Evolutionary conservation across 805 yeast species (phyloP), one percentile per base, ranked within the genome.

Genomic region (Ogataea wickerhamii): DNA sequence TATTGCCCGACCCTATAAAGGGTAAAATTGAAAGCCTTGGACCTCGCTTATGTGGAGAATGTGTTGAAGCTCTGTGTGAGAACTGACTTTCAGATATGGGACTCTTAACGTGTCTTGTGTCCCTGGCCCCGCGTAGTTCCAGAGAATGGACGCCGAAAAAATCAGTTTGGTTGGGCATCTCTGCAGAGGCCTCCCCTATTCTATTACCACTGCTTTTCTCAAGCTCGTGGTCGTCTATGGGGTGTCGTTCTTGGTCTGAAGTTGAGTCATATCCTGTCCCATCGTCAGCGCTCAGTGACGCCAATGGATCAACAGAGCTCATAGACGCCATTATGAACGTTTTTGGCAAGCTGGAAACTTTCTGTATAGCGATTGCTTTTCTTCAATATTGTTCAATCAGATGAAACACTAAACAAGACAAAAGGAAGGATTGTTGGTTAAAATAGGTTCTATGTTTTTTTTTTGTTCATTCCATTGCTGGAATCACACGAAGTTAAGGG

Each of bases 21-120:
- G 50, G 53, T 21, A 49, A 43, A 13, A 46, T 33, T 1, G 53
- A 43, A 5, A 48, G 18, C 16, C 50, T 27, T 4, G 38, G 37
- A 2, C 44, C 18, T 23, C 30, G 40, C 21, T 36, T 44, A 8
- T 34, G 27, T n/a, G 37, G 29, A 6, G 42, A 35, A 10, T 28
- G 34, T 6, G 38, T 41, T 19, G 34, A 30, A 12, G 34, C 25
- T 22, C 20, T 18, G 10, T 17, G 4, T 10, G 33, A 20, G 11
- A 28, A 5, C 28, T 36, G 18, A 21, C 19, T 34, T 18, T 24
- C 41, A n/a, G 18, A 29, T 10, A 22, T 29, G 14, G 24, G 34
- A 13, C 33, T 35, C 4, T 36, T 34, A 8, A 23, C 27, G 3
- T 28, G 17, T 14, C 43, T 28, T 5, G 37, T 4, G 20, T 45